phyloP scores from a whole-genome alignment of 2,329 filamentous ascomycete species.

The Exophiala phaeomuriformis region DNA sequence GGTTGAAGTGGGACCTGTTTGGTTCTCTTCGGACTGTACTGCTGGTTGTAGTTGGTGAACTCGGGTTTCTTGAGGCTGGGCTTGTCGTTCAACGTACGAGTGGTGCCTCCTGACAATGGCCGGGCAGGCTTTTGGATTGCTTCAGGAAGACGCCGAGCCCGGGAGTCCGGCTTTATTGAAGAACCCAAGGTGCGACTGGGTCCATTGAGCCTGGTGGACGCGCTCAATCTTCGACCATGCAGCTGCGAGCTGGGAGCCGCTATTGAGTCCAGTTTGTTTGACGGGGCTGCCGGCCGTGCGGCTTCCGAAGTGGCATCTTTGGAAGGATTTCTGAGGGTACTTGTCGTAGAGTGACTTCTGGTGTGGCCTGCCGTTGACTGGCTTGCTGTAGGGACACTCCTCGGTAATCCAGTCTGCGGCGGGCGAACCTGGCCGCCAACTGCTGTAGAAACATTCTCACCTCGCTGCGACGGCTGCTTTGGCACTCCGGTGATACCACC shows the following conservation, averaged over 20 bases:
- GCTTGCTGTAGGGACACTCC: not conserved
- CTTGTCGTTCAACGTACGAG: not conserved
- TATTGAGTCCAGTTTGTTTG: not conserved
- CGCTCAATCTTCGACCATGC: slow-evolving; percentile 3
- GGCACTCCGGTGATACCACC: not conserved
- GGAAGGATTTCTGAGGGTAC: not conserved
- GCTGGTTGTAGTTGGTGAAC: slow-evolving; percentile 36
- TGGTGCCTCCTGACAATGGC: not conserved
- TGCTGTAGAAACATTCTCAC: not conserved
- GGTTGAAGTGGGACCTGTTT: slow-evolving; percentile 22
- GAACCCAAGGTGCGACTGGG: slow-evolving; percentile 5
- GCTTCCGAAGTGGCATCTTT: not conserved
- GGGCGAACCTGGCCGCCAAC: not conserved
- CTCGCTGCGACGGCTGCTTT: not conserved
- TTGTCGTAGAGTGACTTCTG: slow-evolving; percentile 5
- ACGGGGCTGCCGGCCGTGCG: not conserved
- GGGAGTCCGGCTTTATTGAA: not conserved
- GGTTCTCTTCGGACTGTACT: slow-evolving; percentile 35
- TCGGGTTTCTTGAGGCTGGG: slow-evolving; percentile 24
- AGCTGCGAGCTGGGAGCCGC: not conserved
- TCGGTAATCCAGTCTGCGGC: not conserved
- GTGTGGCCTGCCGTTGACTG: not conserved
- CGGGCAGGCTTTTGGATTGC: not conserved
- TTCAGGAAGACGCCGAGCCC: not conserved
- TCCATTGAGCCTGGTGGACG: not conserved